These are phyloP conservation scores for Chalciporus sphaerocephalus DNA, from an alignment of 768 basidiomycete genomes.

Conservation along the genomic window DNA sequence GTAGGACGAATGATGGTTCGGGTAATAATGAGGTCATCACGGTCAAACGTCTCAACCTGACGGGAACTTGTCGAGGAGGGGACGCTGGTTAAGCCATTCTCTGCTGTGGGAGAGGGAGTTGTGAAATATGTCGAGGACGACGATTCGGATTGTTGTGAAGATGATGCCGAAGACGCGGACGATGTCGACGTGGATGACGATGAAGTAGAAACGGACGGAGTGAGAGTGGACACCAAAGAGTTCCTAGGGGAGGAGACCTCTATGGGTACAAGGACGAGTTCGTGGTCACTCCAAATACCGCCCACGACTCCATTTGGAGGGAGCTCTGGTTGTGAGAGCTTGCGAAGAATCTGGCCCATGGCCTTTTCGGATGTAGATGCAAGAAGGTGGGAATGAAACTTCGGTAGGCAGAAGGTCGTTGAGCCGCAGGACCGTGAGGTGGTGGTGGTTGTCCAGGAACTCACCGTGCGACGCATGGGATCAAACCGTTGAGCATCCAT, in stretches of 20 bases:
- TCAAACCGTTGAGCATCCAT: slow-evolving; percentile 34
- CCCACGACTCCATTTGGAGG: slow-evolving; percentile 22
- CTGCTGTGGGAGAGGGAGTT: slow-evolving; percentile 13
- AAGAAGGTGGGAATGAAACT: slow-evolving; percentile 9
- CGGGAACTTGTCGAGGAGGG: slow-evolving; percentile 9
- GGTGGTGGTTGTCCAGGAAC: slow-evolving; percentile 15
- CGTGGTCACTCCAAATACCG: slow-evolving; percentile 33
- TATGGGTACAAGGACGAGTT: slow-evolving; percentile 31
- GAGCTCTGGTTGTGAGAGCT: slow-evolving; percentile 16
- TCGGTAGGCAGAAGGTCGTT: slow-evolving; percentile 21
- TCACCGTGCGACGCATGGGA: slow-evolving; percentile 28
- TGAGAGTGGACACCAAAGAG: slow-evolving; percentile 5
- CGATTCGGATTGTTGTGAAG: slow-evolving; percentile 3
- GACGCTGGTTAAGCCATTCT: slow-evolving; percentile 1
- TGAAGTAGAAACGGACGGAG: not conserved
- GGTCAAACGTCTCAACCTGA: slow-evolving; percentile 25
- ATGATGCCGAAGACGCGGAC: slow-evolving; percentile 10
- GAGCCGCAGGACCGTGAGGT: slow-evolving; percentile 18
- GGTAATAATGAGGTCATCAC: slow-evolving; percentile 32
- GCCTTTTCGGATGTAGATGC: slow-evolving; percentile 9
- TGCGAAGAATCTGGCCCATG: slow-evolving; percentile 30
- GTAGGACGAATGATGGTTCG: slow-evolving; percentile 38
- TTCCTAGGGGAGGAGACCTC: slow-evolving; percentile 19
- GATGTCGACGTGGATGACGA: slow-evolving; percentile 14
- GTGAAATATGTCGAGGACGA: slow-evolving; percentile 23